Evolutionary conservation across 768 basidiomycete genomes (phyloP).

Genomic region (Boletus pseudopeckii): DNA sequence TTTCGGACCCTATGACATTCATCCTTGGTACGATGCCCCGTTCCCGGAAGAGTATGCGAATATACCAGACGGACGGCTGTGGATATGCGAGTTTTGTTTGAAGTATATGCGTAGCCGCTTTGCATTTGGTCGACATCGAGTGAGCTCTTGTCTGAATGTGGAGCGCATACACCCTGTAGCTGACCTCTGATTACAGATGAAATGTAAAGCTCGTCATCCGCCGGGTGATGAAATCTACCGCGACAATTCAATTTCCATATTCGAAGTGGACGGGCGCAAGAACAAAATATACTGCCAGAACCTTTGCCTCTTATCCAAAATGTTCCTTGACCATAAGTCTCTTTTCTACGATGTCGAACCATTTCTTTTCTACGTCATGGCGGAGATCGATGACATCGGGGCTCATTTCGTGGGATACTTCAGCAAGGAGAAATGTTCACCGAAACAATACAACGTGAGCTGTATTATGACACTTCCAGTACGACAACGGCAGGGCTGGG

Average conservation of each 20-base stretch:
- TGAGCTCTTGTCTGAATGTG: slow-evolving; percentile 37
- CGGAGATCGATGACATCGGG: slow-evolving; percentile 84
- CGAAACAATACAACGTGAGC: slow-evolving; percentile 95
- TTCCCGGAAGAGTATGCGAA: slow-evolving; percentile 96
- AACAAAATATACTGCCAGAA: slow-evolving; percentile 99
- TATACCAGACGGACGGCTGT: slow-evolving; percentile 87
- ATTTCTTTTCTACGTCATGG: slow-evolving; percentile 97
- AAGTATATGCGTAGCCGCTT: slow-evolving; percentile 98
- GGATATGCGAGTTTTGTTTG: slow-evolving; percentile 97
- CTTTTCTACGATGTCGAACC: slow-evolving; percentile 99
- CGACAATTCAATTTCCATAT: slow-evolving; percentile 83
- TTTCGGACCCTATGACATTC: slow-evolving; percentile 88
- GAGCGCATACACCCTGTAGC: not conserved
- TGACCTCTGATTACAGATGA: slow-evolving; percentile 55
- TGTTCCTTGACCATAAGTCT: slow-evolving; percentile 99
- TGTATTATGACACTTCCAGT: slow-evolving; percentile 99
- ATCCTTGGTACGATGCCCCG: slow-evolving; percentile 99
- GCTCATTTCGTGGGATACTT: slow-evolving; percentile 98
- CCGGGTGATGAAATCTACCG: slow-evolving; percentile 98
- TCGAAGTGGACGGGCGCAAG: slow-evolving; percentile 96
- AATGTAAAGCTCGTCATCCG: slow-evolving; percentile 93
- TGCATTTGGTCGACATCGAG: slow-evolving; percentile 80
- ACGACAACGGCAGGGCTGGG: slow-evolving; percentile 93
- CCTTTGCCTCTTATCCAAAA: slow-evolving; percentile 93
- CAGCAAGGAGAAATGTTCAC: slow-evolving; percentile 96